These are phyloP conservation scores for Acanthamoeba lenticulata DNA, from an alignment of 208 protist genomes.

Conservation along the genomic window DNA sequence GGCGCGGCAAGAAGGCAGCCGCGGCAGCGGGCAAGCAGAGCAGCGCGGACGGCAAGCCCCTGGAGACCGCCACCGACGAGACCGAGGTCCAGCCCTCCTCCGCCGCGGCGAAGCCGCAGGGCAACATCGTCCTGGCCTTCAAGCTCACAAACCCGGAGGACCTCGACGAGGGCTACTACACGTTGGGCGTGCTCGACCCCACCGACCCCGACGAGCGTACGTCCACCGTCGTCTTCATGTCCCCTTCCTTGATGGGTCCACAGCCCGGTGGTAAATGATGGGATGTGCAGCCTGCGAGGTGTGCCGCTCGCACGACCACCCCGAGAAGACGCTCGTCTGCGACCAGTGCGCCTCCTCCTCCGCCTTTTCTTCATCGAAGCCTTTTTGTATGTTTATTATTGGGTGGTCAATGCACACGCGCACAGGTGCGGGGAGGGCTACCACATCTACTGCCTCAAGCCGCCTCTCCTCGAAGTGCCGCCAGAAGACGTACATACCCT, in stretches of 20 bases:
- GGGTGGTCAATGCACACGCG: neutral
- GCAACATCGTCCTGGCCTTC: neutral
- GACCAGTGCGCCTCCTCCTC: neutral
- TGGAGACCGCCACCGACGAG: no score
- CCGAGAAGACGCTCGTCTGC: neutral
- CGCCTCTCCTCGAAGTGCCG: neutral
- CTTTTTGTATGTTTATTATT: no score
- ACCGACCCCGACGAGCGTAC: neutral
- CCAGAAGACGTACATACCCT: neutral
- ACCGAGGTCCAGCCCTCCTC: neutral
- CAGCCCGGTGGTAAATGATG: no score
- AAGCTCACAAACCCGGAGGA: neutral
- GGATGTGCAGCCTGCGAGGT: neutral
- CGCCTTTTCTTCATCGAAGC: no score
- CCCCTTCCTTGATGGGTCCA: neutral
- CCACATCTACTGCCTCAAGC: conserved; percentile 17
- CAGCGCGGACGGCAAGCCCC: neutral
- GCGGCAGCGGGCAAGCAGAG: neutral
- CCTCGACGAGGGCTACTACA: neutral
- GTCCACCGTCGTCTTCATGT: neutral
- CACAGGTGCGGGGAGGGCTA: conserved; percentile 27
- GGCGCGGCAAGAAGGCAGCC: no score
- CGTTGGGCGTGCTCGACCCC: neutral
- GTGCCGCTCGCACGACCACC: neutral
- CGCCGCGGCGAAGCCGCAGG: neutral